These are phyloP conservation scores for Trypanosoma conorhini DNA, from an alignment of 208 protist species.

Conservation along the genomic window DNA sequence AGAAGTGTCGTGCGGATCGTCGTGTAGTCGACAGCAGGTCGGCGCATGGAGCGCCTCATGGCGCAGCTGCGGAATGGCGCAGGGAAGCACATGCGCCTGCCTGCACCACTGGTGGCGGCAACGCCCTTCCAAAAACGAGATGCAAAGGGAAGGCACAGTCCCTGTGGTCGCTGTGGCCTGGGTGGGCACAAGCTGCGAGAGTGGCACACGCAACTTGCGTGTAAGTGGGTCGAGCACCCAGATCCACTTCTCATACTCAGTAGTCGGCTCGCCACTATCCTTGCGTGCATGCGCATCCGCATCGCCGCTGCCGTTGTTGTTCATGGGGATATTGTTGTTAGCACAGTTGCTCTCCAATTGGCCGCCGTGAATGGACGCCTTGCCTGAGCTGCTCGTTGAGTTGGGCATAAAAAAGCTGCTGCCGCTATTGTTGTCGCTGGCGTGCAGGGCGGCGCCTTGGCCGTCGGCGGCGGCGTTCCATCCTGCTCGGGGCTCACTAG, in stretches of 20 bases:
- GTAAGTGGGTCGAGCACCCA: slow-evolving; percentile 90
- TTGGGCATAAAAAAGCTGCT: background rate
- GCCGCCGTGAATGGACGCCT: background rate
- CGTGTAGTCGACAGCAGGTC: slow-evolving; percentile 82
- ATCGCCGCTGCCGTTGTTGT: background rate
- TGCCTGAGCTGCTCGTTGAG: background rate
- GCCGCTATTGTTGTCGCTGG: background rate
- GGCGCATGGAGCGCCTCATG: slow-evolving; percentile 84
- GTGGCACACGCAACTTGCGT: slow-evolving; percentile 80
- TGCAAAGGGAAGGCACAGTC: slow-evolving; percentile 85
- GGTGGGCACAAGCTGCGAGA: slow-evolving; percentile 72
- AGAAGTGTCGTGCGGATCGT: slow-evolving; percentile 80
- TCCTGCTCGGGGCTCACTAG: background rate
- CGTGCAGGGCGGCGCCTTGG: background rate
- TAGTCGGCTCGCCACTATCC: background rate
- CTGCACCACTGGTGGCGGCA: slow-evolving; percentile 90
- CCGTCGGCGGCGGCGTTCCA: slow-evolving; percentile 13
- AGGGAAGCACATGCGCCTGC: slow-evolving; percentile 80
- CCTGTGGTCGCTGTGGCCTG: slow-evolving; percentile 82
- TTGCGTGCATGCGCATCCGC: background rate
- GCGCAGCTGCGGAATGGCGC: slow-evolving; percentile 74
- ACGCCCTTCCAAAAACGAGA: slow-evolving; percentile 81
- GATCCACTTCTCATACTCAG: slow-evolving; percentile 48
- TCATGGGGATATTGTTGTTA: background rate
- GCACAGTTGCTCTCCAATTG: background rate